These are phyloP conservation scores for Babesia divergens DNA, from an alignment of 169 alveolate genomes.

Conservation along the genomic window DNA sequence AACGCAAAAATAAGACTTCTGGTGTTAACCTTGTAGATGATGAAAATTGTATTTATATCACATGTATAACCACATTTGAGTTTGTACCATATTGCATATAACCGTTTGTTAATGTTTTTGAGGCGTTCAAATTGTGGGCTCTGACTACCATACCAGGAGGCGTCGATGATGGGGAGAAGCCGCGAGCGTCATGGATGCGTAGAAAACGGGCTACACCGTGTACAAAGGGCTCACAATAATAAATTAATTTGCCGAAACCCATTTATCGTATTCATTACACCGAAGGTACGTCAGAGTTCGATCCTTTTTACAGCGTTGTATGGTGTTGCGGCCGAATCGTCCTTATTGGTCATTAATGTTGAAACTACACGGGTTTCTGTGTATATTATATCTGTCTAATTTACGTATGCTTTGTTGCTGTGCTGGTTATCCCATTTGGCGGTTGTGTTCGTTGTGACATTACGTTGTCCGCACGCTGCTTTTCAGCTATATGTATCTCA, in stretches of 20 bases:
- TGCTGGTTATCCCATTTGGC: background rate
- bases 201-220: background rate
- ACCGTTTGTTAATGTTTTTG: too few relatives aligned
- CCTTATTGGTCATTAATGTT: background rate
- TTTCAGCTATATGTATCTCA: background rate
- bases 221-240: background rate
- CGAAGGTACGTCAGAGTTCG: constrained; percentile 9
- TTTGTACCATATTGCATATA: too few relatives aligned
- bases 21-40: too few relatives aligned
- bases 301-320: background rate
- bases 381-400: background rate
- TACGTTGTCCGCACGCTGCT: background rate
- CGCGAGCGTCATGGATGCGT: background rate
- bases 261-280: background rate
- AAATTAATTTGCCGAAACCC: background rate
- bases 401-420: background rate
- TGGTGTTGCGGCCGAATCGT: constrained; percentile 13
- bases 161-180: constrained; percentile 27
- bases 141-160: too few relatives aligned
- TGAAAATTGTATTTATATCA: too few relatives aligned
- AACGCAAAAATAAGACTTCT: too few relatives aligned
- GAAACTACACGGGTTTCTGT: background rate
- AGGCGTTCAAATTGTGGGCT: too few relatives aligned
- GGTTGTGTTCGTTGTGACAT: background rate
- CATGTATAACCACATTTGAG: too few relatives aligned